These are phyloP conservation scores for Trichoderma atroviride DNA, from an alignment of 2,329 filamentous ascomycete genomes.

Conservation along the genomic window DNA sequence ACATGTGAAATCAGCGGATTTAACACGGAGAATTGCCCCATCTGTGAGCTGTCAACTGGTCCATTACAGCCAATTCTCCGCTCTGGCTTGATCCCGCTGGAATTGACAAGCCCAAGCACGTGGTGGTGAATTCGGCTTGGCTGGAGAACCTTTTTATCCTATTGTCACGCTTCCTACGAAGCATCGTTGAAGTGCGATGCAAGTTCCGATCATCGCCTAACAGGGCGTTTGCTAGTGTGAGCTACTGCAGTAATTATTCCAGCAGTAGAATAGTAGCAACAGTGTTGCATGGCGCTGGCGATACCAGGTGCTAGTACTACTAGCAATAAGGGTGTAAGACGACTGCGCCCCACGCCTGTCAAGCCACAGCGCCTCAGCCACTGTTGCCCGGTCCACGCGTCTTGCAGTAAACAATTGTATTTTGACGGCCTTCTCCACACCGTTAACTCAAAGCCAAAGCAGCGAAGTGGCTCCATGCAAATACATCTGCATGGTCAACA, in stretches of 20 bases:
- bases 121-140: background rate
- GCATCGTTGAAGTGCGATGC: background rate
- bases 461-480: slow-evolving; percentile 12
- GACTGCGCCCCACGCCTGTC: background rate
- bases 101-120: background rate
- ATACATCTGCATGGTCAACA: slow-evolving; percentile 22
- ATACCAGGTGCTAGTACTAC: background rate
- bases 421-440: slow-evolving; percentile 23
- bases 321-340: background rate
- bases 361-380: slow-evolving; percentile 20
- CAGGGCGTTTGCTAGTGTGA: background rate
- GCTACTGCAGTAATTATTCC: background rate
- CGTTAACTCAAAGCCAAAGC: slow-evolving; percentile 21
- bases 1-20: slow-evolving; percentile 28
- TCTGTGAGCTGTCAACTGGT: background rate
- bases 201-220: background rate
- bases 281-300: background rate
- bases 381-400: slow-evolving; percentile 23
- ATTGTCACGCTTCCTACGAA: background rate
- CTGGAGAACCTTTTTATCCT: background rate
- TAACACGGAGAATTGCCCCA: background rate
- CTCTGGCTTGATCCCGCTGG: background rate
- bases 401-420: slow-evolving; percentile 17
- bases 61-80: background rate
- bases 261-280: background rate